These are phyloP conservation scores for Vachellia pachyceras DNA, from an alignment of 306 rosid species.

Conservation along the genomic window DNA sequence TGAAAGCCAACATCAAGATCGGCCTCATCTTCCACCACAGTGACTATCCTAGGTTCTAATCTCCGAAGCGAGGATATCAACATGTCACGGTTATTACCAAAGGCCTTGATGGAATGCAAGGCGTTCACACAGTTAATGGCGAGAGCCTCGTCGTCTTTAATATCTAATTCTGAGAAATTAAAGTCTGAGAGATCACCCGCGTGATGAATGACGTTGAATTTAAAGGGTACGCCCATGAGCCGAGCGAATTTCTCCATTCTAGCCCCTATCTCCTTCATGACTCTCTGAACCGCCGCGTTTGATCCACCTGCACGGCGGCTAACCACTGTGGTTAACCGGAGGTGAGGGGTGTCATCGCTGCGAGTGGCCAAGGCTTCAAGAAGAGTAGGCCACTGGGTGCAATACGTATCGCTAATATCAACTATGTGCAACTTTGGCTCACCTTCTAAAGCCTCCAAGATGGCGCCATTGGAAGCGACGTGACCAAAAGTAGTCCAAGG, in stretches of 20 bases:
- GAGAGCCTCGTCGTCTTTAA: constrained; percentile 75
- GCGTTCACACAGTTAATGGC: constrained; percentile 78
- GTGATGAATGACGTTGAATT: constrained; percentile 77
- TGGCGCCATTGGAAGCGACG: constrained; percentile 89
- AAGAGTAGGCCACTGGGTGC: constrained; percentile 97
- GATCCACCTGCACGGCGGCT: constrained; percentile 46
- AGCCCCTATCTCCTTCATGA: constrained; percentile 83
- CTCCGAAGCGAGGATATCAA: constrained; percentile 54
- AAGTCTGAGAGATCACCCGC: constrained; percentile 71
- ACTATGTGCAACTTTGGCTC: constrained; percentile 78
- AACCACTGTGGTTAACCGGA: constrained; percentile 70
- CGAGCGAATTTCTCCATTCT: constrained; percentile 94
- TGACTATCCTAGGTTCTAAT: constrained; percentile 71
- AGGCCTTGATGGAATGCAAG: constrained; percentile 59
- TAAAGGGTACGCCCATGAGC: constrained; percentile 92
- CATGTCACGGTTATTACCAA: constrained; percentile 58
- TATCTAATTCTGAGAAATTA: constrained; percentile 49
- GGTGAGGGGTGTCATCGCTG: constrained; percentile 77
- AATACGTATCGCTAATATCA: constrained; percentile 85
- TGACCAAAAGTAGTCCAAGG: constrained; percentile 98
- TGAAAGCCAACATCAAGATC: constrained; percentile 76
- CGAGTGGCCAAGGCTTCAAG: constrained; percentile 88
- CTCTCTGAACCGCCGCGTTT: constrained; percentile 46
- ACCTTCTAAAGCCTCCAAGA: constrained; percentile 85
- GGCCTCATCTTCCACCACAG: constrained; percentile 90